Evolutionary conservation across 257 asterid genomes (phyloP).

Genomic region (Solanum raphanifolium): DNA sequence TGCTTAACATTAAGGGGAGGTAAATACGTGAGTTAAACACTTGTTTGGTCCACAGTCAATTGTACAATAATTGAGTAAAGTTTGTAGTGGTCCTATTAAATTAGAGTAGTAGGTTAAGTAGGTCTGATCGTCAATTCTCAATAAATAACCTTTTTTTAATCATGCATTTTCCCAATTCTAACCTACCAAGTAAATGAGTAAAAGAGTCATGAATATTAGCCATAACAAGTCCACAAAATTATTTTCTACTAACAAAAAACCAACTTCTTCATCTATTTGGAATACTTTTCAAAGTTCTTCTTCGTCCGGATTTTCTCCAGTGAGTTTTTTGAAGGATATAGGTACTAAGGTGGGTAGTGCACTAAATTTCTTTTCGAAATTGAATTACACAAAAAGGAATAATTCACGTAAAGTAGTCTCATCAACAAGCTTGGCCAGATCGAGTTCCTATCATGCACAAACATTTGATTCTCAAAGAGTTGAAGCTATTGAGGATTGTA

Average conservation of each 20-base stretch:
- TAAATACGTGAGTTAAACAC: slow-evolving; percentile 1
- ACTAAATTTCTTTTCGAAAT: slow-evolving; percentile 10
- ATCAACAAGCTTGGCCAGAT: slow-evolving; percentile 45
- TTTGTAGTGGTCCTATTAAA: not conserved
- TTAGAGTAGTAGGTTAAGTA: not conserved
- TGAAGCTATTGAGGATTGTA: slow-evolving; percentile 86
- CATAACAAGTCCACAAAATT: slow-evolving; percentile 8
- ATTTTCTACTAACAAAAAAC: slow-evolving; percentile 15
- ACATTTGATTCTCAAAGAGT: slow-evolving; percentile 73
- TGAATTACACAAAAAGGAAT: slow-evolving; percentile 20
- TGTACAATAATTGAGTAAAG: not conserved
- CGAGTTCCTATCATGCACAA: slow-evolving; percentile 52
- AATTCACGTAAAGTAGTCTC: slow-evolving; percentile 46
- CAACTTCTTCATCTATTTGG: not conserved
- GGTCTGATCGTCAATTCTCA: slow-evolving; percentile 5
- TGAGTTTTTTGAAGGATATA: slow-evolving; percentile 31
- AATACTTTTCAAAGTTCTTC: not conserved
- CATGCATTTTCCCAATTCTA: not conserved
- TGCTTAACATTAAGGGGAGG: not conserved
- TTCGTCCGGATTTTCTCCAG: slow-evolving; percentile 13
- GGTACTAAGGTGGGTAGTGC: slow-evolving; percentile 44
- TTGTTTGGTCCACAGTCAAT: slow-evolving; percentile 2
- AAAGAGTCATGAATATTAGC: slow-evolving; percentile 32
- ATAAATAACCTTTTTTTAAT: slow-evolving; percentile 17
- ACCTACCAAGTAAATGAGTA: slow-evolving; percentile 5